Evolutionary conservation across 2,329 filamentous ascomycete genomes (phyloP).

Genomic region (Paracorniculantispora psalliotae): DNA sequence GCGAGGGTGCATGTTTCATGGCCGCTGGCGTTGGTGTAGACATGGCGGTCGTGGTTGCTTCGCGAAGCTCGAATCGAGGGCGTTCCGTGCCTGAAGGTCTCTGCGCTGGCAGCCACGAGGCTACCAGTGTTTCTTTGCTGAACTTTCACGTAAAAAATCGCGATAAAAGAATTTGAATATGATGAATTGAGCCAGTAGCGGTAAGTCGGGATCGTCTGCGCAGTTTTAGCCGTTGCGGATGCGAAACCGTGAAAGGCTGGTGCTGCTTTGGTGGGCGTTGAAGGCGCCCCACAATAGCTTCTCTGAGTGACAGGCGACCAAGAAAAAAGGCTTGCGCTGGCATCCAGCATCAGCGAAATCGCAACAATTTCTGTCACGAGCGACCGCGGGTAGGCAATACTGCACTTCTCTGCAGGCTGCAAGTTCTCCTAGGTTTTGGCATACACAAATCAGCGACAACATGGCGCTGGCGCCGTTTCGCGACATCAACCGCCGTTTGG

Average conservation of each 20-base stretch:
- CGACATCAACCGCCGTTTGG: constrained; percentile 15
- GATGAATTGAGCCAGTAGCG: background rate
- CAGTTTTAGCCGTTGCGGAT: background rate
- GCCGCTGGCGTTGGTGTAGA: constrained; percentile 48
- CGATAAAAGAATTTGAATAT: background rate
- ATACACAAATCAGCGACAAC: background rate
- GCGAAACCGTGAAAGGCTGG: background rate
- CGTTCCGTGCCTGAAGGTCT: background rate
- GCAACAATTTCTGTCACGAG: background rate
- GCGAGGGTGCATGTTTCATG: constrained; percentile 41
- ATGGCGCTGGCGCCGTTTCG: constrained; percentile 8
- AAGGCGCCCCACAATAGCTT: constrained; percentile 12
- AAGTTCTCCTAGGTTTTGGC: background rate
- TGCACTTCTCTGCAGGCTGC: too few relatives aligned
- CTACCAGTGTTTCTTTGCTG: background rate
- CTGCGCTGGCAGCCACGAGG: background rate
- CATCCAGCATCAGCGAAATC: background rate
- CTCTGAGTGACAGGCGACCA: background rate
- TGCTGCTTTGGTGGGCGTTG: background rate
- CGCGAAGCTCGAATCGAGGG: background rate
- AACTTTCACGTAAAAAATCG: background rate
- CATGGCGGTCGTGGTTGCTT: constrained; percentile 28
- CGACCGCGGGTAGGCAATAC: background rate
- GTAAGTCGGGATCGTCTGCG: background rate
- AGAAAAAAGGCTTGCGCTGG: background rate